phyloP scores from a whole-genome alignment of 2,329 filamentous ascomycete genomes.

The Hypoxylon sp. region DNA sequence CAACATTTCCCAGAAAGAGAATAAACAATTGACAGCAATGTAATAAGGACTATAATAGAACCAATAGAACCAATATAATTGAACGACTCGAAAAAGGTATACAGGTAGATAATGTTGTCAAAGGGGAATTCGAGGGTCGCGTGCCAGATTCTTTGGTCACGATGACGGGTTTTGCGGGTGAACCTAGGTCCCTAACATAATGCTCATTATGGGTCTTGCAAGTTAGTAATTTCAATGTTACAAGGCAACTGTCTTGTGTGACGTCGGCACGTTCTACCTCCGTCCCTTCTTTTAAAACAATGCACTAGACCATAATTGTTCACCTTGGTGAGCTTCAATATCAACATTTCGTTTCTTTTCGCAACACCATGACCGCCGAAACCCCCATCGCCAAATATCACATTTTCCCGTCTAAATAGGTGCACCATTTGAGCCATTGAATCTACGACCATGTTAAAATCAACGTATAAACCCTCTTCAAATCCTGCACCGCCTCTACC shows the following conservation, averaged over 20 bases:
- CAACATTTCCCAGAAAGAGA: slow-evolving; percentile 55
- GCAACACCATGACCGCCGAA: neutral
- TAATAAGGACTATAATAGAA: neutral
- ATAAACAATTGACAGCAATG: neutral
- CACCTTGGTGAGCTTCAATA: slow-evolving; percentile 10
- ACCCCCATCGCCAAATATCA: neutral
- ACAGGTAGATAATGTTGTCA: neutral
- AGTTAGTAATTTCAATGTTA: no score
- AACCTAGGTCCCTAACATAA: neutral
- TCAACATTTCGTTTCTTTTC: slow-evolving; percentile 1
- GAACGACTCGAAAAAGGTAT: neutral
- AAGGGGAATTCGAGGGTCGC: slow-evolving; percentile 25
- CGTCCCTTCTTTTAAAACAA: neutral
- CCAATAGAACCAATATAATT: neutral
- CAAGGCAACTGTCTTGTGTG: no score
- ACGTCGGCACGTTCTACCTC: slow-evolving; percentile 10
- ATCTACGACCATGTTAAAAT: slow-evolving; percentile 74
- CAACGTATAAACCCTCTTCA: slow-evolving; percentile 77
- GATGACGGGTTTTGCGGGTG: slow-evolving; percentile 1
- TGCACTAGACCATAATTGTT: neutral
- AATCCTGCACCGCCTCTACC: slow-evolving; percentile 72
- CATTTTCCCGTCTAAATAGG: neutral
- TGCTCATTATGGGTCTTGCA: neutral
- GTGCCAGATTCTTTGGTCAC: slow-evolving; percentile 28
- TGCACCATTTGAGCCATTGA: neutral